Conservation (phyloP, 2,329 filamentous ascomycete species). For the Trichoderma arundinaceum region DNA sequence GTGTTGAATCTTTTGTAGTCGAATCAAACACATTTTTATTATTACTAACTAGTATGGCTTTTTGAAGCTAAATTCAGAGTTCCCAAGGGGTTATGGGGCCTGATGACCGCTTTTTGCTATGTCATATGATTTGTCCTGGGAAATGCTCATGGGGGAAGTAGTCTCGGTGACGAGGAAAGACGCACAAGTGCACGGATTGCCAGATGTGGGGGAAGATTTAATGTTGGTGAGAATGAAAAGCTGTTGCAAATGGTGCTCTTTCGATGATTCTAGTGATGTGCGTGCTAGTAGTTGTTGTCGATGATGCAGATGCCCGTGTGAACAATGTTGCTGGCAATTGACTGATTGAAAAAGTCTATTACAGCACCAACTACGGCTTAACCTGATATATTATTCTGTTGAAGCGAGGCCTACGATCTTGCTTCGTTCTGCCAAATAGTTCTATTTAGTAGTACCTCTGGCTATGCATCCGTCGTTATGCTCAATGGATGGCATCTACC, state of each 20-base stretch:
- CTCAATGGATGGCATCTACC: too few species aligned
- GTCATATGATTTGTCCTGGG: slow-evolving; percentile 19
- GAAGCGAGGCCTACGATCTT: too few species aligned
- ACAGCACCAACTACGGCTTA: too few species aligned
- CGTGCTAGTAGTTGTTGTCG: background rate
- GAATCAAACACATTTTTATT: slow-evolving; percentile 17
- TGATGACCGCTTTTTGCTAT: slow-evolving; percentile 13
- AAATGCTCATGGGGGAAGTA: slow-evolving; percentile 16
- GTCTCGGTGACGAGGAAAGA: slow-evolving; percentile 14
- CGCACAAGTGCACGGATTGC: slow-evolving; percentile 21
- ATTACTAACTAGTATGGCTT: slow-evolving; percentile 7
- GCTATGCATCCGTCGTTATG: too few species aligned
- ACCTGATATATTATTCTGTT: too few species aligned
- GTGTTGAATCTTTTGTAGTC: slow-evolving; percentile 23
- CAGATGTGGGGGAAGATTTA: slow-evolving; percentile 5
- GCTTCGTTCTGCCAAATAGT: too few species aligned
- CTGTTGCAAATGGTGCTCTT: slow-evolving; percentile 2
- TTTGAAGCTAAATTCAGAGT: background rate
- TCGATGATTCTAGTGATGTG: background rate
- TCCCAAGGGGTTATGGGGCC: slow-evolving; percentile 18
- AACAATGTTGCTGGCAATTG: background rate
- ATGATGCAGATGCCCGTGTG: background rate
- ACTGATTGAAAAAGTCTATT: too few species aligned
- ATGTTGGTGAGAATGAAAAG: slow-evolving; percentile 14
- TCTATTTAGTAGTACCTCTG: too few species aligned